phyloP scores from a whole-genome alignment of 2,329 filamentous ascomycete genomes.

The Phaeosphaeria sp. region DNA sequence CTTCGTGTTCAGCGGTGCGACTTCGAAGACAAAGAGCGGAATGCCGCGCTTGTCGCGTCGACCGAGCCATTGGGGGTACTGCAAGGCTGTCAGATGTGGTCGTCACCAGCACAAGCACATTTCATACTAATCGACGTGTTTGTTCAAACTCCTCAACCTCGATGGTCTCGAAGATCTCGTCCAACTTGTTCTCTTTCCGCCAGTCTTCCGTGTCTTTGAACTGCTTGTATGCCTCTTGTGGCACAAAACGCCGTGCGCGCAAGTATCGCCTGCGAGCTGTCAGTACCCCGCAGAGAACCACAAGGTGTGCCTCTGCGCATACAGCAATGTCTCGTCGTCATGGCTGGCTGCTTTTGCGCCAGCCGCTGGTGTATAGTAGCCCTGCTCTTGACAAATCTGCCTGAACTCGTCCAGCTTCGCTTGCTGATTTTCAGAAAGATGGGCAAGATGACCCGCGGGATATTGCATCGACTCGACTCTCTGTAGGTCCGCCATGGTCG shows the following conservation, averaged over 20 bases:
- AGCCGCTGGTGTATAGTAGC: constrained; percentile 63
- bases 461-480: constrained; percentile 60
- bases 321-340: constrained; percentile 77
- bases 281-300: constrained; percentile 27
- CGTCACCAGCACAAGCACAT: constrained; percentile 3
- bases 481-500: constrained; percentile 43
- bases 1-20: constrained; percentile 82
- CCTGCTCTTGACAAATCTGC: constrained; percentile 67
- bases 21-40: constrained; percentile 89
- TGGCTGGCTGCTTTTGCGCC: constrained; percentile 61
- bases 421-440: constrained; percentile 74
- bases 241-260: constrained; percentile 80
- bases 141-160: constrained; percentile 84
- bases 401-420: constrained; percentile 76
- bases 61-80: constrained; percentile 96
- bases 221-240: constrained; percentile 78
- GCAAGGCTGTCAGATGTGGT: constrained; percentile 28
- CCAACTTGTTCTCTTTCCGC: constrained; percentile 79
- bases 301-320: constrained; percentile 37
- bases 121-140: constrained; percentile 72
- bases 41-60: constrained; percentile 89
- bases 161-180: constrained; percentile 83
- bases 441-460: constrained; percentile 79
- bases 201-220: constrained; percentile 90
- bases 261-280: constrained; percentile 73